Conservation (phyloP, 75 land plant genomes). For the Selaginella moellendorffii region DNA sequence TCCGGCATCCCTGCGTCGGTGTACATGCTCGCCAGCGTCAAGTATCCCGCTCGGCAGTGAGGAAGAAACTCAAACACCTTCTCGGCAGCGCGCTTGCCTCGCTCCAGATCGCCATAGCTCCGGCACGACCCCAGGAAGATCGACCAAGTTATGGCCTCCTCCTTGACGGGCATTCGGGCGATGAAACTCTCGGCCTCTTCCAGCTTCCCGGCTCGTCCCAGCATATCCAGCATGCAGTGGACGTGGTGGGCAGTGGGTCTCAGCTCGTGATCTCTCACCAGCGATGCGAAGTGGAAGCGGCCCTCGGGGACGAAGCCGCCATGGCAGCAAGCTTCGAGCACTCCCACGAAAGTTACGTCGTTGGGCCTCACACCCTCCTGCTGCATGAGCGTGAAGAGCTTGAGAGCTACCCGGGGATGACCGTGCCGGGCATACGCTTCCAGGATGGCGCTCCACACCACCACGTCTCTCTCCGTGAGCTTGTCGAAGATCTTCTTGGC, state of each 20-base stretch:
- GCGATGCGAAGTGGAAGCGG: conserved; percentile 16
- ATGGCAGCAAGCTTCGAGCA: conserved; percentile 7
- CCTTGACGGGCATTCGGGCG: not conserved
- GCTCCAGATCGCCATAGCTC: conserved; percentile 18
- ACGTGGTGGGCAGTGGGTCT: not conserved
- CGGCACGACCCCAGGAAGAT: conserved; percentile 35
- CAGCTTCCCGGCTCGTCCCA: not conserved
- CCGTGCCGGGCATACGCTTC: not conserved
- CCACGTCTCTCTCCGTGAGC: not conserved
- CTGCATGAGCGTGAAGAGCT: not conserved
- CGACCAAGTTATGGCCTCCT: conserved; percentile 31
- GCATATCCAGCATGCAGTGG: not conserved
- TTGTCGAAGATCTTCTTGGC: not conserved
- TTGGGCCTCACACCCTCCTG: not conserved
- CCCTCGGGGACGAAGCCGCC: conserved; percentile 28
- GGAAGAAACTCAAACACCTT: conserved; percentile 34
- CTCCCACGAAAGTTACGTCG: not conserved
- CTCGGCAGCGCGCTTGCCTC: conserved; percentile 20
- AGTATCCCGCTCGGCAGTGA: conserved; percentile 21
- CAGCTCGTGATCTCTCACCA: not conserved
- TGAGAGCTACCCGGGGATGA: not conserved
- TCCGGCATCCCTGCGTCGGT: conserved; percentile 35
- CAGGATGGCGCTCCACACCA: conserved; percentile 1
- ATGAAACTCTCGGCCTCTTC: not conserved
- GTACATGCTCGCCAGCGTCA: conserved; percentile 40